Percentiles rank a stretch among this genome's conserved stretches.
These are phyloP conservation scores for Plasmodium adleri DNA, from an alignment of 169 alveolate species.

Conservation along the genomic window DNA sequence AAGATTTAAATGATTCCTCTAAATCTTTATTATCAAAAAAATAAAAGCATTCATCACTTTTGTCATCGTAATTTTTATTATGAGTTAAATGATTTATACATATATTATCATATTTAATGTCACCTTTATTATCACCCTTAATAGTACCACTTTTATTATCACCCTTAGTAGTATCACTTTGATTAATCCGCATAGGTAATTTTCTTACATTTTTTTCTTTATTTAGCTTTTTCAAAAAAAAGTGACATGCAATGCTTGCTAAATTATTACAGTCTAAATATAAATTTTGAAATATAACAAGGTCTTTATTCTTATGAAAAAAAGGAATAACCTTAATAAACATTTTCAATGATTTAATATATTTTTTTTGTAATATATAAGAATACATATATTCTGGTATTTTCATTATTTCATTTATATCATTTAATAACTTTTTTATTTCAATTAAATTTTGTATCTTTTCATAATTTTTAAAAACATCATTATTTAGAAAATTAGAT, in stretches of 20 bases:
- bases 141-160: neutral
- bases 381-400: constrained; percentile 59
- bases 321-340: constrained; percentile 66
- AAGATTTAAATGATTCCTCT: constrained; percentile 23
- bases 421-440: constrained; percentile 51
- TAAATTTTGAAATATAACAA: constrained; percentile 18
- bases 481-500: constrained; percentile 17
- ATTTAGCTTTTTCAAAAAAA: constrained; percentile 18
- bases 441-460: constrained; percentile 54
- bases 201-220: constrained; percentile 6
- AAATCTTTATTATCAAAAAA: neutral
- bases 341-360: constrained; percentile 20
- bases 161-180: neutral
- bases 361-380: constrained; percentile 6
- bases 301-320: constrained; percentile 25
- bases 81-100: too few relatives aligned
- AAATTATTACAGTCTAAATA: constrained; percentile 61
- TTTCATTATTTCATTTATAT: constrained; percentile 57
- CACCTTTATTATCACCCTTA: too few relatives aligned
- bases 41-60: neutral
- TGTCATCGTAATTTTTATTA: neutral
- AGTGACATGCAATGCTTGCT: constrained; percentile 55
- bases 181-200: neutral
- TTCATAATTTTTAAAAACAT: constrained; percentile 14
- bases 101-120: too few relatives aligned